Evolutionary conservation across 257 asterid genomes (phyloP).

Genomic region (Galeopsis tetrahit): DNA sequence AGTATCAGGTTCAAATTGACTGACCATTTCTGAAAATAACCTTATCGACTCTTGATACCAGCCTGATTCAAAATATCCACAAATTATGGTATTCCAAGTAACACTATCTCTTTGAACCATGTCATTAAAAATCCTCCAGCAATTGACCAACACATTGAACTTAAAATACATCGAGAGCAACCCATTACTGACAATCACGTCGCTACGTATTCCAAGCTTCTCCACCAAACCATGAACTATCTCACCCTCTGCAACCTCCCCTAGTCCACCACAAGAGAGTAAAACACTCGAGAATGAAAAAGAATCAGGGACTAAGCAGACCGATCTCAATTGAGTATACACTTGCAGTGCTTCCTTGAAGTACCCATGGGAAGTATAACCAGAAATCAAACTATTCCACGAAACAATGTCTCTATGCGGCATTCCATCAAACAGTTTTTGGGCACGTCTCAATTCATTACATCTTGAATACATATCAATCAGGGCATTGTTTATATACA

Average conservation of each 20-base stretch:
- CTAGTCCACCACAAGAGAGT: constrained; percentile 63
- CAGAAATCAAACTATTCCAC: constrained; percentile 85
- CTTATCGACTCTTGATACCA: constrained; percentile 57
- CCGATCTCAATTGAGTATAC: constrained; percentile 46
- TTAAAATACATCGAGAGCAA: constrained; percentile 76
- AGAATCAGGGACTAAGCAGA: constrained; percentile 54
- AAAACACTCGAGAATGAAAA: constrained; percentile 60
- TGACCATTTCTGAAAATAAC: constrained; percentile 59
- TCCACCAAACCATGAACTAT: constrained; percentile 64
- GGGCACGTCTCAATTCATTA: constrained; percentile 48
- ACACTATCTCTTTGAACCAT: constrained; percentile 68
- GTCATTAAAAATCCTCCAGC: constrained; percentile 54
- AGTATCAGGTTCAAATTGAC: constrained; percentile 58
- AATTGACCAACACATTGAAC: constrained; percentile 50
- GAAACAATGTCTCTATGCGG: constrained; percentile 67
- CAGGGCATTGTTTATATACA: constrained; percentile 69
- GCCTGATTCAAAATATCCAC: constrained; percentile 60
- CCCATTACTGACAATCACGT: constrained; percentile 58
- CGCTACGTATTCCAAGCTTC: constrained; percentile 59
- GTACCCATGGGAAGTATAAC: constrained; percentile 69
- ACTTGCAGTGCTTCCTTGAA: constrained; percentile 62
- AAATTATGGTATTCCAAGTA: constrained; percentile 78
- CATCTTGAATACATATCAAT: constrained; percentile 76
- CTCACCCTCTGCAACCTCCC: constrained; percentile 63
- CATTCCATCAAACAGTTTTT: constrained; percentile 72